These are phyloP conservation scores for Exophiala alcalophila DNA, from an alignment of 2,329 filamentous ascomycete species.

Conservation along the genomic window DNA sequence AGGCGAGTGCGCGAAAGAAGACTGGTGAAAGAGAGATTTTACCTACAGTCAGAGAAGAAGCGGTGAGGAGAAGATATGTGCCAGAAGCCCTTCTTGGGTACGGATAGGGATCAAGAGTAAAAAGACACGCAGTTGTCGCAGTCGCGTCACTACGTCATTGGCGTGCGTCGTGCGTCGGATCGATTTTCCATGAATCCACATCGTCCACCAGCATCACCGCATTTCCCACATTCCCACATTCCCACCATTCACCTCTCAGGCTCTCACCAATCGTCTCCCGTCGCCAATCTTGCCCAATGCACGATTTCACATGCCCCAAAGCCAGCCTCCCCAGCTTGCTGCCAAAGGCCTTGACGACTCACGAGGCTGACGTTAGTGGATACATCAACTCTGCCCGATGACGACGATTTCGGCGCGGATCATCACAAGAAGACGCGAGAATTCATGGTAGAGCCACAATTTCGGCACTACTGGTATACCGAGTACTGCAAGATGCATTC, in stretches of 20 bases:
- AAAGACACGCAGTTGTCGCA: neutral
- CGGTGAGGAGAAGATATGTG: slow-evolving; percentile 1
- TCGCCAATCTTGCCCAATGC: slow-evolving; percentile 11
- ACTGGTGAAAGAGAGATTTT: too few species aligned
- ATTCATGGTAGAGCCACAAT: too few species aligned
- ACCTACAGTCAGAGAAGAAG: neutral
- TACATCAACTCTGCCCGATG: too few species aligned
- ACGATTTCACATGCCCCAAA: neutral
- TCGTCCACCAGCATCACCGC: neutral
- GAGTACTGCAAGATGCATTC: too few species aligned
- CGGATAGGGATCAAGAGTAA: neutral
- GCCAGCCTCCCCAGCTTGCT: too few species aligned
- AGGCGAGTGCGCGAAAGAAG: neutral
- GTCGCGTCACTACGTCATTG: slow-evolving; percentile 9
- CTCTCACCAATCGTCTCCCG: slow-evolving; percentile 10
- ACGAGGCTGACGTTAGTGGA: too few species aligned
- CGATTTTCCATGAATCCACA: neutral
- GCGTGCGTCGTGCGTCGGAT: slow-evolving; percentile 1
- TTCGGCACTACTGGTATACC: too few species aligned
- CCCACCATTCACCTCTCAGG: slow-evolving; percentile 1
- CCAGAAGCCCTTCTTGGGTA: neutral
- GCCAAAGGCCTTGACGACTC: too few species aligned
- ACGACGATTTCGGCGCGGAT: too few species aligned
- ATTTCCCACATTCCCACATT: neutral
- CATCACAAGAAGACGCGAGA: too few species aligned